Conservation (phyloP, 2,329 filamentous ascomycete species). For the Herpotrichia juniperi region DNA sequence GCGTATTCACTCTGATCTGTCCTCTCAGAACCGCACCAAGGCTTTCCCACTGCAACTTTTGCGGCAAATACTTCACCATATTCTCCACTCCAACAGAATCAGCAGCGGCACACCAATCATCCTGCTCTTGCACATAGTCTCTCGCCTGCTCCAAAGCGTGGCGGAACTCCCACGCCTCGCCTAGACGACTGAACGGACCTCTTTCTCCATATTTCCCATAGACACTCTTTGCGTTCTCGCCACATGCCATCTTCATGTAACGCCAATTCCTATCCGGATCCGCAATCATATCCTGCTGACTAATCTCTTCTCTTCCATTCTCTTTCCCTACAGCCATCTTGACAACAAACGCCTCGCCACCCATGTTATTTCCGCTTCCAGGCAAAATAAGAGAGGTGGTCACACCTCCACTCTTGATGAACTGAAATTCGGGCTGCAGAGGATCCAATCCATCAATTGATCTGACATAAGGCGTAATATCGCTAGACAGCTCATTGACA, state of each 20-base stretch:
- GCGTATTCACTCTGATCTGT: constrained; percentile 72
- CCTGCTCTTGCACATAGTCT: constrained; percentile 63
- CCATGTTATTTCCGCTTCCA: constrained; percentile 75
- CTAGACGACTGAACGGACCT: constrained; percentile 66
- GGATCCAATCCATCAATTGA: constrained; percentile 70
- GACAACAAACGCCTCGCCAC: constrained; percentile 71
- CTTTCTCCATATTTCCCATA: constrained; percentile 62
- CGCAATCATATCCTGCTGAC: constrained; percentile 67
- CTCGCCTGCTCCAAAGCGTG: constrained; percentile 70
- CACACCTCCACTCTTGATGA: constrained; percentile 76
- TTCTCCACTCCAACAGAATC: constrained; percentile 57
- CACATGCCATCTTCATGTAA: constrained; percentile 80
- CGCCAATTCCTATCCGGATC: constrained; percentile 70
- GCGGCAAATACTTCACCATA: constrained; percentile 65
- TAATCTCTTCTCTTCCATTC: constrained; percentile 68
- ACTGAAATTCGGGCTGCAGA: constrained; percentile 67
- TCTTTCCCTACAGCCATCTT: constrained; percentile 69
- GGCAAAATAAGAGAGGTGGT: constrained; percentile 71
- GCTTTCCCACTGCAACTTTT: constrained; percentile 68
- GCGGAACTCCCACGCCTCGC: constrained; percentile 72
- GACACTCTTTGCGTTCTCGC: constrained; percentile 70
- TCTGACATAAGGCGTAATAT: constrained; percentile 72
- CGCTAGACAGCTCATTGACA: constrained; percentile 66
- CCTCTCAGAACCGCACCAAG: constrained; percentile 68
- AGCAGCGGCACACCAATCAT: constrained; percentile 71